Evolutionary conservation across 192 early-diverging fungal genomes (phyloP).

Genomic region (Backusella circina): DNA sequence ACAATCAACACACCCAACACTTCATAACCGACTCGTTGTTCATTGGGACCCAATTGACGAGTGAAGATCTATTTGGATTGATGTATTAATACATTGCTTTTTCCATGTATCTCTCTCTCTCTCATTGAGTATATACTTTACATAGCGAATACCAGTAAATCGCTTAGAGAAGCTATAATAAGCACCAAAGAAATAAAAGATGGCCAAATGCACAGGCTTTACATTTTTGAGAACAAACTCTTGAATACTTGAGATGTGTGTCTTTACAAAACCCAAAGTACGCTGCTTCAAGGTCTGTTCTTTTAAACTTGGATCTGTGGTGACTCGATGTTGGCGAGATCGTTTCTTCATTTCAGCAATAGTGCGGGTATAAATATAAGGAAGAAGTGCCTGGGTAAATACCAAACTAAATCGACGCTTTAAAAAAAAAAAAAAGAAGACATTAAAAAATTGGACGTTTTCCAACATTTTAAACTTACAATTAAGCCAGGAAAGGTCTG

Average conservation of each 20-base stretch:
- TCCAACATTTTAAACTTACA: constrained; percentile 21
- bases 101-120: too few relatives aligned
- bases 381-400: constrained; percentile 22
- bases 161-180: constrained; percentile 85
- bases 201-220: constrained; percentile 68
- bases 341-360: constrained; percentile 21
- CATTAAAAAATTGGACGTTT: too few relatives aligned
- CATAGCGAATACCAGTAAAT: constrained; percentile 75
- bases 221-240: constrained; percentile 45
- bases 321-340: background rate
- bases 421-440: background rate
- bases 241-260: constrained; percentile 26
- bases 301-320: background rate
- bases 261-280: background rate
- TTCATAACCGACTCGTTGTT: constrained; percentile 79
- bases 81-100: too few relatives aligned
- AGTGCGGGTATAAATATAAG: constrained; percentile 23
- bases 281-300: background rate
- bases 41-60: constrained; percentile 67
- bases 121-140: constrained; percentile 32
- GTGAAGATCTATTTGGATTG: constrained; percentile 77
- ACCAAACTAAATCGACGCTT: constrained; percentile 16
- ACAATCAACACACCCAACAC: constrained; percentile 79
- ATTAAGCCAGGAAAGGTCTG: constrained; percentile 49
- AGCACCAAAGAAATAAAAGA: constrained; percentile 87